Percentiles rank a stretch among this genome's conserved stretches.
Conservation (phyloP, 1,284 basidiomycete species). For the Cerrena zonata region DNA sequence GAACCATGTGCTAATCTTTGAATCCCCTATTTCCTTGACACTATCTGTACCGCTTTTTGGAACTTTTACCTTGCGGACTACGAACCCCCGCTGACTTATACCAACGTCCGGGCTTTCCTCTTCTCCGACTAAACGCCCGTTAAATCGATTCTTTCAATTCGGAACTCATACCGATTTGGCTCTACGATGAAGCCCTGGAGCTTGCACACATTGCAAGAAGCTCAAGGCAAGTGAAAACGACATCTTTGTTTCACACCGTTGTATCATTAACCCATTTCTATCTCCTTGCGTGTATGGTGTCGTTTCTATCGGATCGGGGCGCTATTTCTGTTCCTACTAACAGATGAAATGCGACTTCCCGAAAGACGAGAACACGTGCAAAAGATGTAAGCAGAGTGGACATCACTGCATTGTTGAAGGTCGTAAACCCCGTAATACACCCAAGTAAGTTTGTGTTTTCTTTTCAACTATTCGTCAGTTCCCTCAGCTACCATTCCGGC, state of each 20-base stretch:
- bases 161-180: slow-evolving; percentile 1
- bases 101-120: neutral
- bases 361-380: slow-evolving; percentile 60
- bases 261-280: slow-evolving; percentile 5
- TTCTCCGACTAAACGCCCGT: neutral
- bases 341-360: slow-evolving; percentile 81
- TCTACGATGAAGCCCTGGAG: slow-evolving; percentile 52
- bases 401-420: slow-evolving; percentile 76
- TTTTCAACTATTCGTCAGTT: slow-evolving; percentile 12
- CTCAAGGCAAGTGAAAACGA: slow-evolving; percentile 57
- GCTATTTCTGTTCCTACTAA: slow-evolving; percentile 1
- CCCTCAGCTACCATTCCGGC: slow-evolving; percentile 14
- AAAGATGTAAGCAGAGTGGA: slow-evolving; percentile 60
- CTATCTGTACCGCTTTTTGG: neutral
- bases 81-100: neutral
- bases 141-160: neutral
- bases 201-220: slow-evolving; percentile 76
- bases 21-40: neutral
- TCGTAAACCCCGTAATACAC: slow-evolving; percentile 65
- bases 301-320: neutral
- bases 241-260: slow-evolving; percentile 3
- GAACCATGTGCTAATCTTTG: neutral
- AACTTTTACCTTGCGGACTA: neutral
- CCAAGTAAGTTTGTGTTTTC: slow-evolving; percentile 57
- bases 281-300: neutral